These are phyloP conservation scores for Yamadazyma taylorii DNA, from an alignment of 1,139 yeast genomes.

Conservation along the genomic window DNA sequence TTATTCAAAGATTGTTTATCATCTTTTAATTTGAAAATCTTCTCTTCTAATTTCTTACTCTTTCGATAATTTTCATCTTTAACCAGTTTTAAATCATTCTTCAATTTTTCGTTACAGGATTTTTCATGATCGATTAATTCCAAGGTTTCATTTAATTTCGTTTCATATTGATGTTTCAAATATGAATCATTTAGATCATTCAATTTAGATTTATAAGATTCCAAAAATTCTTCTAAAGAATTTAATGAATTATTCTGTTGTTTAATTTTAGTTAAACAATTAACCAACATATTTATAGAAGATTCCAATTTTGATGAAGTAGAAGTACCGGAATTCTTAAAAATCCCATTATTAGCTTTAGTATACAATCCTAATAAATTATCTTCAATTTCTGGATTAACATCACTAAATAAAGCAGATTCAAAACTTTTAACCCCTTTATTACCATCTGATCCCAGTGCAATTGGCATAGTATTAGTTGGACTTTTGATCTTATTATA, in stretches of 20 bases:
- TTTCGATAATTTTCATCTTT: conserved; percentile 21
- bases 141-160: conserved; percentile 20
- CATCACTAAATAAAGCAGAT: conserved; percentile 78
- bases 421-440: conserved; percentile 44
- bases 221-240: conserved; percentile 32
- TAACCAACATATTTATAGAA: conserved; percentile 30
- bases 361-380: conserved; percentile 56
- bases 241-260: conserved; percentile 37
- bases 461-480: conserved; percentile 2
- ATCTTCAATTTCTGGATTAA: conserved; percentile 62
- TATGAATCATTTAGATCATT: conserved; percentile 30
- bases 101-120: conserved; percentile 18
- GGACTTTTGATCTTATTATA: conserved; percentile 21
- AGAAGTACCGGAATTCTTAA: conserved; percentile 60
- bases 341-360: conserved; percentile 59
- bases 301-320: conserved; percentile 52
- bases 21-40: conserved; percentile 16
- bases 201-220: conserved; percentile 27
- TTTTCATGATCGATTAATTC: conserved; percentile 23
- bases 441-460: neutral
- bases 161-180: conserved; percentile 25
- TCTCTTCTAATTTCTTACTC: conserved; percentile 21
- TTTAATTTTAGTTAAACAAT: conserved; percentile 32
- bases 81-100: conserved; percentile 19
- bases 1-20: conserved; percentile 19